Evolutionary conservation across 345 rosid species (phyloP).

Genomic region (Jatropha curcas): DNA sequence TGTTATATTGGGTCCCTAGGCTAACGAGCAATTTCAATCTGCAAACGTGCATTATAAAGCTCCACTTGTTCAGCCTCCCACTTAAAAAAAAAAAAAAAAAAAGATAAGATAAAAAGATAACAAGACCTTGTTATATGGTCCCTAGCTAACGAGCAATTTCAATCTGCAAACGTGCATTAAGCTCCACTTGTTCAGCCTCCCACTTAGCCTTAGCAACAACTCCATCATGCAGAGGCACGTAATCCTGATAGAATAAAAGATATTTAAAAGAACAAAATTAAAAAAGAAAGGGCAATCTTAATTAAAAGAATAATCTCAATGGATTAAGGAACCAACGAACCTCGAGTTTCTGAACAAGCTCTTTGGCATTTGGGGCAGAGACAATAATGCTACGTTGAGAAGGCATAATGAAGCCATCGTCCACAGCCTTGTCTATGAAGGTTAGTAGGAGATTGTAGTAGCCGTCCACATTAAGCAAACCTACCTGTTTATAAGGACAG

Average conservation of each 20-base stretch:
- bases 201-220: conserved; percentile 49
- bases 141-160: conserved; percentile 51
- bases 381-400: conserved; percentile 60
- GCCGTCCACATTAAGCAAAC: conserved; percentile 57
- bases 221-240: conserved; percentile 59
- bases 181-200: conserved; percentile 63
- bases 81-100: too few relatives aligned
- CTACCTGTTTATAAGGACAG: conserved; percentile 38
- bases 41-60: conserved; percentile 48
- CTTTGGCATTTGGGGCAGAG: conserved; percentile 54
- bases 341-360: conserved; percentile 63
- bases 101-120: too few relatives aligned
- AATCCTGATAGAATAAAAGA: conserved; percentile 37
- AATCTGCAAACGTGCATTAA: conserved; percentile 47
- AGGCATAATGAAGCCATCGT: conserved; percentile 54
- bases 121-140: not conserved
- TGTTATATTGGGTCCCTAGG: not conserved
- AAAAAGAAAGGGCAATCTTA: not conserved
- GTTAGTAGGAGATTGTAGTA: conserved; percentile 43
- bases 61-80: conserved; percentile 70
- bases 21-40: conserved; percentile 57
- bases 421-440: conserved; percentile 61
- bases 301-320: not conserved
- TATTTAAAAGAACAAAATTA: not conserved
- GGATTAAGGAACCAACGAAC: conserved; percentile 25